Evolutionary conservation across 768 basidiomycete species (phyloP), one percentile per base, ranked within the genome.

Genomic region (Calocybe cyanea): DNA sequence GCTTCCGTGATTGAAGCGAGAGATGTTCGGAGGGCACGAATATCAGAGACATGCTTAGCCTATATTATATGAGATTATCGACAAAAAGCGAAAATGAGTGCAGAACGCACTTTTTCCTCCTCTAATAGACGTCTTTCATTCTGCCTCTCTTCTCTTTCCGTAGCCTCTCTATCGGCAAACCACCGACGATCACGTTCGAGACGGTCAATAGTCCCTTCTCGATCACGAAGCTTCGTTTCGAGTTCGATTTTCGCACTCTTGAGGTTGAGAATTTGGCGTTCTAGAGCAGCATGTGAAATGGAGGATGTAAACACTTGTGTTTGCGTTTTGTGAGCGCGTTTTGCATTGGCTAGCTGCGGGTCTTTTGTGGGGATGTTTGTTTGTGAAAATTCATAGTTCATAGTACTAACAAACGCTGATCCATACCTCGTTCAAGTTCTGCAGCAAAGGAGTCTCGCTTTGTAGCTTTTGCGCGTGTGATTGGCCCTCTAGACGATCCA

Each of bases 121-220:
- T 73, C 71, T 42, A 67, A 64, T 30, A 72, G 73, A 3, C 57
- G 61, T 13, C 75, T 68, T 44, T 86, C 78, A 8, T 60, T 61
- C 46, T 87, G 81, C 61, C 78, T 85, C 61, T 83, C 84, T 47
- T 81, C 78, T 18, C 78, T 67, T 49, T 88, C 85, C 30, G 81
- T 78, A 39, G 74, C 68, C 59, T 89, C 87, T 3, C 82, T 63
- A 50, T 88, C 85, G 0, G 81, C 68, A 40, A 88, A 71, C 69
- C 73, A 87, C 14, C 84, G 67, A 30, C 87, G 67, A 57, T 91
- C 88, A 14, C 76, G 67, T 55, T 89, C 85, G 8, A 92, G 69
- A 35, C 79, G 66, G 34, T 86, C 85, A 20, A 90, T 73, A 18
- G 66, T 59, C 1, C 71, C 52, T 2, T 87, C 83, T 57, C 76